Evolutionary conservation across 805 yeast genomes (phyloP), one percentile per base, ranked within the genome.

Genomic region (Metschnikowia baotianmanensis): DNA sequence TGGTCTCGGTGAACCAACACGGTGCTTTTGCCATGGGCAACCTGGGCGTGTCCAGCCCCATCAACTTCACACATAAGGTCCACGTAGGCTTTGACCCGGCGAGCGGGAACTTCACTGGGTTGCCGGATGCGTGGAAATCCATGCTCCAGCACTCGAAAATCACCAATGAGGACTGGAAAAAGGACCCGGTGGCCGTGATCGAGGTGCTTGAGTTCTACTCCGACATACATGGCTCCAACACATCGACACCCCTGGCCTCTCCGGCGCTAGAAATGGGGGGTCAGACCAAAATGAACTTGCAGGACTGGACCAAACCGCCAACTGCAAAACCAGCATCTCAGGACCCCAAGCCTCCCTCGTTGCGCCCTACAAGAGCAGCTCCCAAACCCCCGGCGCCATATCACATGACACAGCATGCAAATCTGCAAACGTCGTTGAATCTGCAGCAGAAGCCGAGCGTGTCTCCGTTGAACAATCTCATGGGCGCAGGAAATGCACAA

Each of bases 41-140:
- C 57, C 65, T 73, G 3, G 71, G 67, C 7, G 96, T 93, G 9
- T 89, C 97, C 3, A 82, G 82, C 28, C 99, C 99, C 6, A 86
- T 91, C 13, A 90, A 91, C 61, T 91, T 91, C 62, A 88, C 96
- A 9, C 99, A 95, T 60, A 86, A 83, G 56, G 96, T 90, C 13
- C 93, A 86, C 59, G 91, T 86, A 19, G 90, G 90, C 1, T 85
- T 83, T 55, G 95, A 86, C 59, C 91, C 93, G 4, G 82, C 85
- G 21, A 76, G 74, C 51, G 83, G 83, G 15, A 72, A 71, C 40
- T 74, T 76, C 50, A 73, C 77, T 15, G 79, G 78, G 6, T 67
- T 76, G 40, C 82, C 82, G 1, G 79, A 77, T 18, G 73, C 77
- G 31, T 77, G 82, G 83, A 69, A 74, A 45, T 71, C 66, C 28